Conservation (phyloP, 768 basidiomycete genomes). For the Suillus americanus region DNA sequence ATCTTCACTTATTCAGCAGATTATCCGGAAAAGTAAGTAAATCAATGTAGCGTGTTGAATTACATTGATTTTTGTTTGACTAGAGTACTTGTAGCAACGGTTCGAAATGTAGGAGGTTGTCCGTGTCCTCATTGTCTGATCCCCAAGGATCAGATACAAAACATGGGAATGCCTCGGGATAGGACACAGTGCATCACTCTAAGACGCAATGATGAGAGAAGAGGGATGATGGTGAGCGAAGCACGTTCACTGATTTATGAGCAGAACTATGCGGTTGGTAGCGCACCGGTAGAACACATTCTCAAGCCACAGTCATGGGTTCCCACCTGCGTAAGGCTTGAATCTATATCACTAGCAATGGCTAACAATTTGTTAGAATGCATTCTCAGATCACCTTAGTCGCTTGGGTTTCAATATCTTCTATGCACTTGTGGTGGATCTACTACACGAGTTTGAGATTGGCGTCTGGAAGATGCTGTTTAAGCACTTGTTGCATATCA, state of each 20-base stretch:
- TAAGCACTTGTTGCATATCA: background rate
- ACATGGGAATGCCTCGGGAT: constrained; percentile 4
- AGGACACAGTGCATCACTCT: too few species aligned
- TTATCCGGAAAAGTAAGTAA: constrained; percentile 30
- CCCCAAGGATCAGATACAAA: constrained; percentile 7
- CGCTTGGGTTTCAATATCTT: constrained; percentile 24
- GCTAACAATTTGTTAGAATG: constrained; percentile 27
- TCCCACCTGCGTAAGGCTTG: background rate
- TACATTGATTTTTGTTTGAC: background rate
- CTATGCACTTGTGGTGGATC: constrained; percentile 30
- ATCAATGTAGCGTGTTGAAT: background rate
- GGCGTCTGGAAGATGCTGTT: background rate
- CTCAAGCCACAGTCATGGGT: background rate
- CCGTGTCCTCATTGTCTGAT: constrained; percentile 30
- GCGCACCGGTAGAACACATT: background rate
- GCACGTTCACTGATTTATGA: background rate
- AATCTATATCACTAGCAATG: too few species aligned
- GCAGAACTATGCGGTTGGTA: background rate
- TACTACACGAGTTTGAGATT: constrained; percentile 38
- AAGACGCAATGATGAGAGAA: background rate
- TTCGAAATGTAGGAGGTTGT: constrained; percentile 23
- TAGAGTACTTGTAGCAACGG: constrained; percentile 22
- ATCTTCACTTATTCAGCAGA: constrained; percentile 25
- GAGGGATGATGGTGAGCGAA: too few species aligned
- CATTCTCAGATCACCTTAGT: constrained; percentile 29